Percentiles rank a stretch among this genome's conserved stretches.
These are phyloP conservation scores for Rhododendron ferrugineum DNA, from an alignment of 148 eudicot genomes.

Conservation along the genomic window DNA sequence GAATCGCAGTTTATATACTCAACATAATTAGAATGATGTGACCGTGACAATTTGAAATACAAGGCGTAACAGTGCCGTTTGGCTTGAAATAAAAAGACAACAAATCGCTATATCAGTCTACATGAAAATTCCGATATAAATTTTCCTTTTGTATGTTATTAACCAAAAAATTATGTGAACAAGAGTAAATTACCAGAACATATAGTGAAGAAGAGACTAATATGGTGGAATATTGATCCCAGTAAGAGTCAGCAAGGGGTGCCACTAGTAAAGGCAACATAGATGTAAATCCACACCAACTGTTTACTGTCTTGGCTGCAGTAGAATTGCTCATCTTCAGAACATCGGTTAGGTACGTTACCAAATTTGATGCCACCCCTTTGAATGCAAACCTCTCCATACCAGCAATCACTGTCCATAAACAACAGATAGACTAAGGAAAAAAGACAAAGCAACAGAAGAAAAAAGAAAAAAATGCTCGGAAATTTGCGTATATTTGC, in stretches of 20 bases:
- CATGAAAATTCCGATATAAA: not conserved
- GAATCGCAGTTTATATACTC: not conserved
- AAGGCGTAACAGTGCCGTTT: not conserved
- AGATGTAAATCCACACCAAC: conserved; percentile 81
- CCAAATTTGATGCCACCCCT: conserved; percentile 97
- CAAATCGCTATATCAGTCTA: not conserved
- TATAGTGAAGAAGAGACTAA: conserved; percentile 60
- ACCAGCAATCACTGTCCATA: conserved; percentile 56
- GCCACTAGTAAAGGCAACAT: conserved; percentile 81
- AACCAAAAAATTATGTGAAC: not conserved
- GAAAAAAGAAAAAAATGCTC: fast-evolving
- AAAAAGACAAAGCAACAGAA: not conserved
- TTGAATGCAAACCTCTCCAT: conserved; percentile 97
- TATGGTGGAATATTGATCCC: conserved; percentile 63
- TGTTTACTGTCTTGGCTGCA: conserved; percentile 80
- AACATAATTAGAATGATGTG: not conserved
- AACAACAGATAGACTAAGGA: not conserved
- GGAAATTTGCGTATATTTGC: not conserved
- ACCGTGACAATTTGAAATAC: not conserved
- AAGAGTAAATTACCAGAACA: conserved; percentile 38
- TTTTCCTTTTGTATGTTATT: not conserved
- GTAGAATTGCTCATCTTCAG: conserved; percentile 74
- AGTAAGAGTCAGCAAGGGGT: conserved; percentile 67
- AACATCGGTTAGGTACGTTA: conserved; percentile 69
- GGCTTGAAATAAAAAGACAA: not conserved